Evolutionary conservation across 2,329 filamentous ascomycete genomes (phyloP).

Genomic region (Ceratocystiopsis minuta): DNA sequence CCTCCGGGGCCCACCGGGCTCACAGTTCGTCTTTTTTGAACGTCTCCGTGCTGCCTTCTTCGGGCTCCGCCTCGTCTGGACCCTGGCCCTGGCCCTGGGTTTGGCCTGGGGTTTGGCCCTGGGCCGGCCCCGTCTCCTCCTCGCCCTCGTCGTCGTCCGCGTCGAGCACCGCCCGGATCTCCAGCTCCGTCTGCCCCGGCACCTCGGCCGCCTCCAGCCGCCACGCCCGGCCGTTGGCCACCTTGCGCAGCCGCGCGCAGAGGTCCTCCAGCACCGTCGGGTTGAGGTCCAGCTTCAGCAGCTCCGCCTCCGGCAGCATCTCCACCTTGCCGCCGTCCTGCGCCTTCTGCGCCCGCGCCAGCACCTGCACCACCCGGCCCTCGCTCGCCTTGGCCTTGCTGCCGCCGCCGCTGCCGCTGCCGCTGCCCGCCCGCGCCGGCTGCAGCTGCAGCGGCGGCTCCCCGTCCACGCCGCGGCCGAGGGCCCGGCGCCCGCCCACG

Average conservation of each 20-base stretch:
- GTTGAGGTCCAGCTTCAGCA: conserved; percentile 49
- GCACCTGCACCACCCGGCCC: conserved; percentile 20
- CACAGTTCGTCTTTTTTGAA: conserved; percentile 32
- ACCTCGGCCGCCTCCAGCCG: conserved; percentile 62
- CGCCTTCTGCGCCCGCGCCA: conserved; percentile 27
- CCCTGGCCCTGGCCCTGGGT: too few relatives aligned
- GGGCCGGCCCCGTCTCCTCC: conserved; percentile 6
- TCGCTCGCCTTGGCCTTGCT: background rate
- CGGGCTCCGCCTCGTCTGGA: conserved; percentile 3
- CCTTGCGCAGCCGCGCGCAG: conserved; percentile 45
- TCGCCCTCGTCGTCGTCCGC: conserved; percentile 17
- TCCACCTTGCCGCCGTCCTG: conserved; percentile 44
- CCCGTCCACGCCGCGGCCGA: conserved; percentile 30
- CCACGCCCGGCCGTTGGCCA: conserved; percentile 59
- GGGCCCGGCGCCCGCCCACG: conserved; percentile 30
- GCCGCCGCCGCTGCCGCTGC: background rate
- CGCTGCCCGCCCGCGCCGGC: conserved; percentile 10
- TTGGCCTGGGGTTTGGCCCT: background rate
- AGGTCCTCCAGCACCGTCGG: conserved; percentile 51
- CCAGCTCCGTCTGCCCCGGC: conserved; percentile 35
- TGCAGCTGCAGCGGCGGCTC: conserved; percentile 27
- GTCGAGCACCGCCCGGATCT: conserved; percentile 55
- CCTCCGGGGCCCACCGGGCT: conserved; percentile 1
- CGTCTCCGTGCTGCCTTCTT: conserved; percentile 28
- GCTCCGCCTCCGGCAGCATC: conserved; percentile 44